Evolutionary conservation across 768 basidiomycete genomes (phyloP).

Genomic region (Amanita muscaria): DNA sequence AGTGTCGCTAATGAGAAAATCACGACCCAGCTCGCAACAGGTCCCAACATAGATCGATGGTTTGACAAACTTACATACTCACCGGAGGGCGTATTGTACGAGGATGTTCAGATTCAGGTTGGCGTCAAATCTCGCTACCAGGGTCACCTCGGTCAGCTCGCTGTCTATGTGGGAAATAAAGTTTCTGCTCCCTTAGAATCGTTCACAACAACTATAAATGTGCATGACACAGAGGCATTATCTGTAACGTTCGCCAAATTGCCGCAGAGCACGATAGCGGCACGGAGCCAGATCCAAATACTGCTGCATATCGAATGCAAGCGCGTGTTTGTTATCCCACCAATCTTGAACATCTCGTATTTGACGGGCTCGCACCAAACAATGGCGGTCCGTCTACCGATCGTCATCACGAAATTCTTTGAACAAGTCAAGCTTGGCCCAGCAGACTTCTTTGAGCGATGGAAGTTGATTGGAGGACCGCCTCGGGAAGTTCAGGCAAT

Average conservation of each 20-base stretch:
- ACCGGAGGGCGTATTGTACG: conserved; percentile 86
- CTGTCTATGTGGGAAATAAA: conserved; percentile 96
- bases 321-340: conserved; percentile 66
- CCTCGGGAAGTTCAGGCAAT: conserved; percentile 87
- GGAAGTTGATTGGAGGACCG: conserved; percentile 94
- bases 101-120: conserved; percentile 92
- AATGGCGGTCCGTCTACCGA: conserved; percentile 74
- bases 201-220: conserved; percentile 77
- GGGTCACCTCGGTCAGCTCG: conserved; percentile 87
- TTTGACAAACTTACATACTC: conserved; percentile 74
- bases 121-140: conserved; percentile 97
- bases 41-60: conserved; percentile 79
- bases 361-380: conserved; percentile 88
- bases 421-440: conserved; percentile 83
- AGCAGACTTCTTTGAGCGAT: conserved; percentile 92
- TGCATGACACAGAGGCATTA: conserved; percentile 66
- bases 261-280: conserved; percentile 70
- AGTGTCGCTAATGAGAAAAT: conserved; percentile 10
- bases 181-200: conserved; percentile 80
- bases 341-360: conserved; percentile 82
- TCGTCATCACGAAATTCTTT: conserved; percentile 86
- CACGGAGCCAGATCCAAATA: conserved; percentile 87
- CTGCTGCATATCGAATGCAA: conserved; percentile 94
- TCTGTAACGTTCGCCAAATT: conserved; percentile 85
- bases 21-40: conserved; percentile 23